Conservation (phyloP, 2,329 filamentous ascomycete species). For the Monosporascus cannonballus region DNA sequence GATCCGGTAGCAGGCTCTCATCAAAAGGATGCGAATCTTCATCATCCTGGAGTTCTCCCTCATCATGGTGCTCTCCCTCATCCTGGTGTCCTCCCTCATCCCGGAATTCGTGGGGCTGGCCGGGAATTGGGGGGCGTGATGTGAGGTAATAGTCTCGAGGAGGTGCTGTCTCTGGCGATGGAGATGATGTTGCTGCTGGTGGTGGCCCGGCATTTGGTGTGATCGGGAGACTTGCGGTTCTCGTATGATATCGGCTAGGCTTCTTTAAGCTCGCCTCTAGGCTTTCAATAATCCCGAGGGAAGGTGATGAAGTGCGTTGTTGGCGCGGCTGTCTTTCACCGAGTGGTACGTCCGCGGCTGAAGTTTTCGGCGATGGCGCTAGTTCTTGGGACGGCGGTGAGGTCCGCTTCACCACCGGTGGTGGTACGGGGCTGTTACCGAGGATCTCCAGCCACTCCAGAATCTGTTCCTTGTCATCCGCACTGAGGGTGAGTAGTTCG, state of each 20-base stretch:
- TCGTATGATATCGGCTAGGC: slow-evolving; percentile 29
- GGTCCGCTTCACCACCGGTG: slow-evolving; percentile 30
- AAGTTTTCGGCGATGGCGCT: slow-evolving; percentile 15
- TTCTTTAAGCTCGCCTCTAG: slow-evolving; percentile 24
- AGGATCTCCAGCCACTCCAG: slow-evolving; percentile 86
- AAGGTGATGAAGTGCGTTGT: slow-evolving; percentile 10
- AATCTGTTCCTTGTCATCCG: slow-evolving; percentile 70
- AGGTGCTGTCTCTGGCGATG: slow-evolving; percentile 31
- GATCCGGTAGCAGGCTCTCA: slow-evolving; percentile 34
- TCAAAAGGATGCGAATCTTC: slow-evolving; percentile 20
- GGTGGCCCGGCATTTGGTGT: slow-evolving; percentile 18
- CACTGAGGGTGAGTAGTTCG: slow-evolving; percentile 72
- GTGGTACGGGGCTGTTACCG: slow-evolving; percentile 44
- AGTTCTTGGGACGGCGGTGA: slow-evolving; percentile 18
- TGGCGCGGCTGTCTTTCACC: slow-evolving; percentile 29
- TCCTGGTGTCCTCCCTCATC: slow-evolving; percentile 6
- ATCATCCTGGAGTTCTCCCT: slow-evolving; percentile 6
- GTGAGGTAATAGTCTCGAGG: slow-evolving; percentile 27
- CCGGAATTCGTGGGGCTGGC: slow-evolving; percentile 1
- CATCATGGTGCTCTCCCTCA: slow-evolving; percentile 4
- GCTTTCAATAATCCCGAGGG: slow-evolving; percentile 13
- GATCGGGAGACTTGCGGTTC: slow-evolving; percentile 22
- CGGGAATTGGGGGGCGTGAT: slow-evolving; percentile 10
- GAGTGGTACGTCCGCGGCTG: slow-evolving; percentile 30
- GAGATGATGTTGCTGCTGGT: slow-evolving; percentile 10